phyloP scores from a whole-genome alignment of 1,284 basidiomycete species.

The Inonotus hispidus region DNA sequence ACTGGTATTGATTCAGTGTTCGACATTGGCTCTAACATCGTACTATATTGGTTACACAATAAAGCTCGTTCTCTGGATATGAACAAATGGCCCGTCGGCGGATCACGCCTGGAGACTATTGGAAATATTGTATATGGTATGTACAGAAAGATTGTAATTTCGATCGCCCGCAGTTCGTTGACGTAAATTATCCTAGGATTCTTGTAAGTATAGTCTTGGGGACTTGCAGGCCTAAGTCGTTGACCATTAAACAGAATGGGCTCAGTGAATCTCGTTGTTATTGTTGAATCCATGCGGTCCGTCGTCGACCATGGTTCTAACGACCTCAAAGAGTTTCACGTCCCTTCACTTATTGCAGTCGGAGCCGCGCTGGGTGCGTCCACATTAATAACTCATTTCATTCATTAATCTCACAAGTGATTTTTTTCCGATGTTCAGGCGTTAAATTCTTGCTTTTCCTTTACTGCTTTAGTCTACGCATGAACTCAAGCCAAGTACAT shows the following conservation, averaged over 20 bases:
- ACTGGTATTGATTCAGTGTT: conserved; percentile 89
- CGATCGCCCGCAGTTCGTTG: conserved; percentile 14
- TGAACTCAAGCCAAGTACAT: conserved; percentile 83
- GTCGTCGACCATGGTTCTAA: conserved; percentile 54
- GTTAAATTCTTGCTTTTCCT: conserved; percentile 85
- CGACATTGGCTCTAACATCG: conserved; percentile 86
- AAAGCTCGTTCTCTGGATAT: conserved; percentile 69
- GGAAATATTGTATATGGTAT: conserved; percentile 86
- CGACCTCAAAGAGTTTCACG: conserved; percentile 66
- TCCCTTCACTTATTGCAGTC: conserved; percentile 81
- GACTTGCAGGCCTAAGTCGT: background rate
- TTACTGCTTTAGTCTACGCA: conserved; percentile 78
- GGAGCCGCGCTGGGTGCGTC: conserved; percentile 67
- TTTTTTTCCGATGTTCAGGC: conserved; percentile 34
- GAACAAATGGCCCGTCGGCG: conserved; percentile 90
- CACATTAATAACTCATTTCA: background rate
- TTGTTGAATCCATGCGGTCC: conserved; percentile 77
- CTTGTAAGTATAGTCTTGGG: conserved; percentile 41
- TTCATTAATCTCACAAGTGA: background rate
- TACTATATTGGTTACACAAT: conserved; percentile 79
- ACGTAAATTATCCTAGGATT: conserved; percentile 37
- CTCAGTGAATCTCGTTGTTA: conserved; percentile 78
- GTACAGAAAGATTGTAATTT: conserved; percentile 25
- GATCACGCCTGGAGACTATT: conserved; percentile 85
- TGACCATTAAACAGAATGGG: conserved; percentile 47